phyloP scores from a whole-genome alignment of 768 basidiomycete species.

The Cystoderma amianthinum region DNA sequence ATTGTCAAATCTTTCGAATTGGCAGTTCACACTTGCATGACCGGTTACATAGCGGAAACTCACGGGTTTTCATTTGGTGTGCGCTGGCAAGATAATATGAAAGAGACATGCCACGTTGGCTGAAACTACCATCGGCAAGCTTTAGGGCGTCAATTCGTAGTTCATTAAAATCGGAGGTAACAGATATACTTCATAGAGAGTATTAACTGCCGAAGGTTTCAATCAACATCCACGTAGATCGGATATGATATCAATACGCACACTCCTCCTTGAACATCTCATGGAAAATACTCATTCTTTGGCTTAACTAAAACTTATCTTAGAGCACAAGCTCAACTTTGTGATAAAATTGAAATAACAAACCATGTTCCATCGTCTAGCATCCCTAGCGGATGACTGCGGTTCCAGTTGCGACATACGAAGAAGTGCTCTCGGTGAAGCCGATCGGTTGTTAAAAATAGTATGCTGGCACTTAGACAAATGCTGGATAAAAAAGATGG shows the following conservation, averaged over 20 bases:
- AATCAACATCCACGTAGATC: neutral
- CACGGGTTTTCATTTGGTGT: constrained; percentile 32
- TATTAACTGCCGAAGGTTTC: constrained; percentile 26
- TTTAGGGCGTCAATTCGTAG: constrained; percentile 12
- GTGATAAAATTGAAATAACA: too few relatives aligned
- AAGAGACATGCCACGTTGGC: constrained; percentile 33
- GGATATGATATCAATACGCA: constrained; percentile 13
- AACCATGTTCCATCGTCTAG: constrained; percentile 15
- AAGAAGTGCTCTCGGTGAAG: too few relatives aligned
- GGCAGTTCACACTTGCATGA: too few relatives aligned
- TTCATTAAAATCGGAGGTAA: too few relatives aligned
- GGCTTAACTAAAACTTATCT: constrained; percentile 20
- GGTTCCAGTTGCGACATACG: too few relatives aligned
- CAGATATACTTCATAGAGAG: constrained; percentile 30
- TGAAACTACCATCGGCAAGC: constrained; percentile 49
- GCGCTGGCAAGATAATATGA: constrained; percentile 32
- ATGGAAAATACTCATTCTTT: constrained; percentile 30
- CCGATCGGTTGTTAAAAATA: too few relatives aligned
- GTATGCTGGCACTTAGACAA: too few relatives aligned
- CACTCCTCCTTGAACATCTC: constrained; percentile 42
- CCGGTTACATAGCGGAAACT: constrained; percentile 5
- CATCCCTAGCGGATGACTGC: too few relatives aligned
- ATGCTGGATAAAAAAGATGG: too few relatives aligned
- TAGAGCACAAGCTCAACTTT: too few relatives aligned
- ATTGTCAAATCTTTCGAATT: constrained; percentile 47